These are phyloP conservation scores for Schizochytrium sp. DNA, from an alignment of 108 stramenopile species.

Conservation along the genomic window DNA sequence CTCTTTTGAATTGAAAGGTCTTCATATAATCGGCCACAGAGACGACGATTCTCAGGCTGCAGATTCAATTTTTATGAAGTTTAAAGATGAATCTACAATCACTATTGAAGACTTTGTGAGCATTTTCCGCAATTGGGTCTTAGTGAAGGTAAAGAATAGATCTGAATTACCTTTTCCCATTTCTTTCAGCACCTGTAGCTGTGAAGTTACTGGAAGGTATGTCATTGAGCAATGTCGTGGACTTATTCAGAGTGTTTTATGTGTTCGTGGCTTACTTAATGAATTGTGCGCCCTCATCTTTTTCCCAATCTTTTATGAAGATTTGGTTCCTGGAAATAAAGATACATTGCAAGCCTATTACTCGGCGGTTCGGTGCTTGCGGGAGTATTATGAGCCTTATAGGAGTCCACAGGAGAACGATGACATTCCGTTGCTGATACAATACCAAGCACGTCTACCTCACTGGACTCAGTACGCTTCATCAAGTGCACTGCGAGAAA, in stretches of 20 bases:
- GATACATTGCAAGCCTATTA: background rate
- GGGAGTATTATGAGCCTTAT: background rate
- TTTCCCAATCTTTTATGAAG: background rate
- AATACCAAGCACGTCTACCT: too few species aligned
- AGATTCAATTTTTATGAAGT: background rate
- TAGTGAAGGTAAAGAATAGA: background rate
- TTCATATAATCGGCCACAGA: background rate
- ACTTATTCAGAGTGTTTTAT: background rate
- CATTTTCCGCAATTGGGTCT: background rate
- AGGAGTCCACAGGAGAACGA: background rate
- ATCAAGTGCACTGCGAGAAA: too few species aligned
- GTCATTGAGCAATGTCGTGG: background rate
- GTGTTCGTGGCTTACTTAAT: background rate
- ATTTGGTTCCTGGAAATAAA: background rate
- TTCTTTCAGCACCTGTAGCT: background rate
- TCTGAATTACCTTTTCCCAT: background rate
- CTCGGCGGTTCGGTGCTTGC: background rate
- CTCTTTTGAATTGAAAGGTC: background rate
- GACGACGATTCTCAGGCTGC: background rate
- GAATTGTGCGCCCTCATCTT: background rate
- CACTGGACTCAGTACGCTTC: too few species aligned
- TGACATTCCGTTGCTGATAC: too few species aligned
- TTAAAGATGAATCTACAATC: background rate
- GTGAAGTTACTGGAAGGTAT: background rate
- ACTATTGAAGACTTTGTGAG: background rate